Conservation (phyloP, 495 filamentous ascomycete genomes). For the Lophiotrema nucula region DNA sequence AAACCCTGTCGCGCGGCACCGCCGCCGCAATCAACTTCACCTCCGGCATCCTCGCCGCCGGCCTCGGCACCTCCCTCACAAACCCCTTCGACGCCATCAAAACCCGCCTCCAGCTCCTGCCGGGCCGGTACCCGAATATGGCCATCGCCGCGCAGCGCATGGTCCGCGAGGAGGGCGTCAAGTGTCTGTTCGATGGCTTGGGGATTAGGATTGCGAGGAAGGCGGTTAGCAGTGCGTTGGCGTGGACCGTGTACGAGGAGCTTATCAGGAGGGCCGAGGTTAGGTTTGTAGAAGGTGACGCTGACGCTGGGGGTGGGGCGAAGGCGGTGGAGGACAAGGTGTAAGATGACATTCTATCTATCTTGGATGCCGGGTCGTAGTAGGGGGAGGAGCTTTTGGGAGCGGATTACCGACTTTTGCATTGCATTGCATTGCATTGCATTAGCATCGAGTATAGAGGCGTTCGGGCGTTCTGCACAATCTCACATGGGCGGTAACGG, state of each 20-base stretch:
- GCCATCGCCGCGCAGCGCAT: conserved; percentile 69
- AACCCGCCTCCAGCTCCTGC: conserved; percentile 89
- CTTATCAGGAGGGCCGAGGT: conserved; percentile 74
- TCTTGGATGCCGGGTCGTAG: too few relatives aligned
- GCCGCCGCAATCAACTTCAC: conserved; percentile 75
- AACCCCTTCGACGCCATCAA: conserved; percentile 98
- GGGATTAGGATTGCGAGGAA: conserved; percentile 87
- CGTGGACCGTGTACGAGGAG: conserved; percentile 97
- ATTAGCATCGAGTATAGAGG: too few relatives aligned
- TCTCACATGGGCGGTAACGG: too few relatives aligned
- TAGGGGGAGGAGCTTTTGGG: too few relatives aligned
- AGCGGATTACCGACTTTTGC: too few relatives aligned
- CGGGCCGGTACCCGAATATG: conserved; percentile 82
- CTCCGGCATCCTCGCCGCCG: conserved; percentile 75
- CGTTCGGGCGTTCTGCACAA: too few relatives aligned
- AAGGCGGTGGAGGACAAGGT: conserved; percentile 20
- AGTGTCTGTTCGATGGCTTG: conserved; percentile 82
- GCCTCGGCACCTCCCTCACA: conserved; percentile 78
- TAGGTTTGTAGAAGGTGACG: conserved; percentile 41
- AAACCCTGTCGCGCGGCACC: conserved; percentile 18
- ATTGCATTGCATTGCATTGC: too few relatives aligned
- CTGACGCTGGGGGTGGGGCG: too few relatives aligned
- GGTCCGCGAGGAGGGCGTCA: conserved; percentile 75
- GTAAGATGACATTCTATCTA: too few relatives aligned
- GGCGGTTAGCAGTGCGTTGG: conserved; percentile 84